A percentile compares a stretch with the other conserved stretches of the same genome.
Evolutionary conservation across 2,329 filamentous ascomycete genomes (phyloP).

Genomic region (Fusarium nygamai): DNA sequence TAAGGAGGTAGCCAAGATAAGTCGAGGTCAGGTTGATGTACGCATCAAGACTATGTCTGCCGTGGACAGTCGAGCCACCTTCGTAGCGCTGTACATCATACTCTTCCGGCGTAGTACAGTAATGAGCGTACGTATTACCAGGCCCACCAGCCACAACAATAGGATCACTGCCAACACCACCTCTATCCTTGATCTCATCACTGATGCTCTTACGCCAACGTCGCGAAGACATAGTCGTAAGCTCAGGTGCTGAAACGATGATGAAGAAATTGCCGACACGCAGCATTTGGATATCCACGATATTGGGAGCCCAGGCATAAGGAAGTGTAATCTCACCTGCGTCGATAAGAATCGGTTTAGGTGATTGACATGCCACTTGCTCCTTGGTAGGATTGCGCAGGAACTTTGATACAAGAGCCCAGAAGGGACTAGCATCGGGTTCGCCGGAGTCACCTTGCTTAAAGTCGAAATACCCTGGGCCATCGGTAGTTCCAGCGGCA

Average conservation of each 20-base stretch:
- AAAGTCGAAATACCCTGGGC: conserved; percentile 7
- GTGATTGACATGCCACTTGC: not conserved
- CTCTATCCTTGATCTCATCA: not conserved
- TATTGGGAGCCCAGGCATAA: conserved; percentile 7
- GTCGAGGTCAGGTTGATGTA: not conserved
- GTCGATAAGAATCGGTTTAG: conserved; percentile 2
- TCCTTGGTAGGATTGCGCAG: not conserved
- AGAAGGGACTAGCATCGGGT: conserved; percentile 2
- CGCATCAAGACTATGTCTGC: not conserved
- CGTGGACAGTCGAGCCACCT: not conserved
- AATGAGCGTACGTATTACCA: not conserved
- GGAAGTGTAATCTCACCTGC: not conserved
- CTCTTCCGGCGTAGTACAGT: conserved; percentile 6
- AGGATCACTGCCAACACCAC: not conserved
- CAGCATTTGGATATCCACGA: conserved; percentile 4
- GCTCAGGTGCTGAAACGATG: not conserved
- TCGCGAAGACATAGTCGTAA: not conserved
- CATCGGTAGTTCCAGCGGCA: conserved; percentile 6
- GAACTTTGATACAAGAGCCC: conserved; percentile 9
- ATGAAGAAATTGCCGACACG: conserved; percentile 11
- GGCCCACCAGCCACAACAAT: conserved; percentile 10
- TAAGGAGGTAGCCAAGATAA: not conserved
- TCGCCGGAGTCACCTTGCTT: not conserved
- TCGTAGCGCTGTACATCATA: conserved; percentile 9
- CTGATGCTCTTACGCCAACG: conserved; percentile 5